Evolutionary conservation across 352 stramenopile genomes (phyloP).

Genomic region (Nothophytophthora sp.): DNA sequence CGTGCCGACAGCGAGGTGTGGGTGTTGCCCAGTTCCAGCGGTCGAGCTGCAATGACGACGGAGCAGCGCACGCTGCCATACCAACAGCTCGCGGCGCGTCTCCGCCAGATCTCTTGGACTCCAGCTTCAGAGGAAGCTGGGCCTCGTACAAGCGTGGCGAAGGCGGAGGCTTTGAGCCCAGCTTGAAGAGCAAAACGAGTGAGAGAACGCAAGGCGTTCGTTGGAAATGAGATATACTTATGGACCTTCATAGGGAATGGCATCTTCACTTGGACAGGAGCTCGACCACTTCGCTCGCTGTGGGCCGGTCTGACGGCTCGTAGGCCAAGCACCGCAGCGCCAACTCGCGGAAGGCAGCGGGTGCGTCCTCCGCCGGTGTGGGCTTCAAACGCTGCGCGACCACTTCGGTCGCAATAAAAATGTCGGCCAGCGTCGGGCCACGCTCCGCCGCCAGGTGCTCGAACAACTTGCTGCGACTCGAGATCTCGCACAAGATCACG

Average conservation of each 20-base stretch:
- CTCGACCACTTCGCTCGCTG: slow-evolving; percentile 38
- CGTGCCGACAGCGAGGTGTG: slow-evolving; percentile 68
- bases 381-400: slow-evolving; percentile 41
- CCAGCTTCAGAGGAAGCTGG: slow-evolving; percentile 33
- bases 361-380: slow-evolving; percentile 40
- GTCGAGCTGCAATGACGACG: slow-evolving; percentile 80
- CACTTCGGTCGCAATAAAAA: slow-evolving; percentile 62
- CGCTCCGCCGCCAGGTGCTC: slow-evolving; percentile 43
- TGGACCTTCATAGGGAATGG: slow-evolving; percentile 16
- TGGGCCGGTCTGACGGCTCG: slow-evolving; percentile 49
- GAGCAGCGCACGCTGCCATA: slow-evolving; percentile 70
- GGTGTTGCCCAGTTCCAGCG: slow-evolving; percentile 85
- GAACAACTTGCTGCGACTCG: slow-evolving; percentile 43
- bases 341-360: slow-evolving; percentile 43
- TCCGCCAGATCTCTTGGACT: slow-evolving; percentile 63
- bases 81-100: slow-evolving; percentile 56
- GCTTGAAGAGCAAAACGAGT: no score
- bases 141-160: slow-evolving; percentile 21
- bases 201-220: not conserved
- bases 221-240: not conserved
- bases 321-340: slow-evolving; percentile 47
- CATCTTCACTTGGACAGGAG: slow-evolving; percentile 26
- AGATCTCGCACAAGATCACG: slow-evolving; percentile 77
- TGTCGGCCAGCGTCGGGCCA: slow-evolving; percentile 60
- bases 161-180: slow-evolving; percentile 29